Evolutionary conservation across 2,329 filamentous ascomycete genomes (phyloP).

Genomic region (Talaromyces atroroseus): DNA sequence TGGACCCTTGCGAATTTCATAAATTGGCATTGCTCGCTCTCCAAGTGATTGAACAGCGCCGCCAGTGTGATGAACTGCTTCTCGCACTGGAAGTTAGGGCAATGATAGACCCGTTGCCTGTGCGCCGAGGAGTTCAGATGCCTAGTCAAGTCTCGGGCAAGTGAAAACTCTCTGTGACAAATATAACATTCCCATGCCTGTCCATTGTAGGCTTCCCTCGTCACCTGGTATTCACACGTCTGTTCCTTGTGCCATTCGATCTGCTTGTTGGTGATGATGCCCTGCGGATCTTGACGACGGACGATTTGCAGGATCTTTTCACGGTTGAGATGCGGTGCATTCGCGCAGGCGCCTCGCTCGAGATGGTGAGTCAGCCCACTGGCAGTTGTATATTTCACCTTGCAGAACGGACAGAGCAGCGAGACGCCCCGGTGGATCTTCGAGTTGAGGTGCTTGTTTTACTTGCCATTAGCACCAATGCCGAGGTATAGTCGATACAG

Average conservation of each 20-base stretch:
- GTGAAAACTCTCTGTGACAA: conserved; percentile 44
- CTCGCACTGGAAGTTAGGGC: conserved; percentile 35
- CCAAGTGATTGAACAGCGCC: conserved; percentile 41
- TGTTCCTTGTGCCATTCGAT: conserved; percentile 41
- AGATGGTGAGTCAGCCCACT: conserved; percentile 54
- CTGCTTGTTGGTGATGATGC: conserved; percentile 49
- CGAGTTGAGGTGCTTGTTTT: conserved; percentile 51
- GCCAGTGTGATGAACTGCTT: conserved; percentile 37
- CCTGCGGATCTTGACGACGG: conserved; percentile 42
- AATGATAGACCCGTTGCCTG: conserved; percentile 44
- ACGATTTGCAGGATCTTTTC: conserved; percentile 46
- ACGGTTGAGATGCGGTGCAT: conserved; percentile 42
- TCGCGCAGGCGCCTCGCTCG: conserved; percentile 50
- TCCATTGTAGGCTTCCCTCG: conserved; percentile 42
- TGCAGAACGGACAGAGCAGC: conserved; percentile 54
- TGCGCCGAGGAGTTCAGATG: conserved; percentile 53
- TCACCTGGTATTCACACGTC: conserved; percentile 34
- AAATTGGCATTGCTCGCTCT: conserved; percentile 40
- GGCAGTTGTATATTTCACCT: conserved; percentile 41
- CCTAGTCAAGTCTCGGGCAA: conserved; percentile 37
- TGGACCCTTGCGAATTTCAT: conserved; percentile 40
- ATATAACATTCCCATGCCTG: conserved; percentile 49
- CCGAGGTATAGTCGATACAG: not conserved
- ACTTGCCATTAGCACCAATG: not conserved
- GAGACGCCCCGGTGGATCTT: conserved; percentile 42